Conservation (phyloP, 2,329 filamentous ascomycete species). For the Cordyceps militaris region DNA sequence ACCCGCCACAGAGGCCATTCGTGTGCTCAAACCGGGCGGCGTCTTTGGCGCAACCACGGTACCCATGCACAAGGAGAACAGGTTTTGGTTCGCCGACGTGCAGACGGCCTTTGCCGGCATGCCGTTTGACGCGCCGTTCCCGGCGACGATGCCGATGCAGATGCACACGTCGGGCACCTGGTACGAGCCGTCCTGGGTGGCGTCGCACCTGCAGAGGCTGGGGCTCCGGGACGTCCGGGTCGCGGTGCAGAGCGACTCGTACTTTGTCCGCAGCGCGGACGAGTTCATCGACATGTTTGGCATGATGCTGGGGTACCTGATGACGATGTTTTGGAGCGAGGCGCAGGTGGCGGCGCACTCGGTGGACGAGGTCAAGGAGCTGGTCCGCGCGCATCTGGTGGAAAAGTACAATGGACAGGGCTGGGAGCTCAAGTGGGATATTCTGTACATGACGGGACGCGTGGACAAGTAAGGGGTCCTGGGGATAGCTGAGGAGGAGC, state of each 20-base stretch:
- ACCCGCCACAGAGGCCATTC: slow-evolving; percentile 26
- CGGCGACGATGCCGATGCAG: slow-evolving; percentile 30
- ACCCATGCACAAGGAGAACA: slow-evolving; percentile 25
- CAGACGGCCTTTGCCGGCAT: slow-evolving; percentile 33
- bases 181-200: slow-evolving; percentile 33
- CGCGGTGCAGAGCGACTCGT: slow-evolving; percentile 22
- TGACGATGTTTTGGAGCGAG: slow-evolving; percentile 33
- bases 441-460: slow-evolving; percentile 21
- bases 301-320: slow-evolving; percentile 34
- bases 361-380: slow-evolving; percentile 28
- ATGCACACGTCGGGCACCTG: slow-evolving; percentile 33
- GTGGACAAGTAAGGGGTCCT: background rate
- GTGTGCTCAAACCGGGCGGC: slow-evolving; percentile 33
- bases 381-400: slow-evolving; percentile 30
- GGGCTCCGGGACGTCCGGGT: slow-evolving; percentile 35
- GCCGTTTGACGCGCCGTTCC: slow-evolving; percentile 32
- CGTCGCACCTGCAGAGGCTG: slow-evolving; percentile 26
- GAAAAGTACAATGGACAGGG: slow-evolving; percentile 31
- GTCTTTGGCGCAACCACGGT: slow-evolving; percentile 32
- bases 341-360: slow-evolving; percentile 31
- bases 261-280: slow-evolving; percentile 26
- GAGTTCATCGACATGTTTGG: slow-evolving; percentile 29
- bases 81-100: slow-evolving; percentile 32
- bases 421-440: slow-evolving; percentile 30
- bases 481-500: background rate